These are phyloP conservation scores for Dryadomyces quercivorus DNA, from an alignment of 2,329 filamentous ascomycete genomes.

Conservation along the genomic window DNA sequence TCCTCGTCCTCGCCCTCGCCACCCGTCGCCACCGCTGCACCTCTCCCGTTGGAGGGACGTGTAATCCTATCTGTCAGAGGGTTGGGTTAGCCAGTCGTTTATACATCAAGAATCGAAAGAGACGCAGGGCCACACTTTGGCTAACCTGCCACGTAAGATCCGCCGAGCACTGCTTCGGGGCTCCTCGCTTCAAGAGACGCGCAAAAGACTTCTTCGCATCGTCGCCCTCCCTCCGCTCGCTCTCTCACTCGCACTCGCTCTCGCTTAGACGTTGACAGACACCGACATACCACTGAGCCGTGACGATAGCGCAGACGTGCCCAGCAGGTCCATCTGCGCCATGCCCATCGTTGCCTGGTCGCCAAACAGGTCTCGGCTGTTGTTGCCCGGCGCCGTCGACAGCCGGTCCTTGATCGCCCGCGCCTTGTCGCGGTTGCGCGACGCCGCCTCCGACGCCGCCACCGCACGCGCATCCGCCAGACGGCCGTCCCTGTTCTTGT, in stretches of 20 bases:
- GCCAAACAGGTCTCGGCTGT: conserved; percentile 42
- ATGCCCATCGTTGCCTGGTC: conserved; percentile 11
- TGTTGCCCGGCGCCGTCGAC: conserved; percentile 29
- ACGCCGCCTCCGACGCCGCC: conserved; percentile 11
- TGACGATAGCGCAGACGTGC: conserved; percentile 14
- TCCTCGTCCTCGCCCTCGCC: background rate
- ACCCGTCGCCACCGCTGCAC: too few relatives aligned
- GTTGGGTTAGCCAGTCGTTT: too few relatives aligned
- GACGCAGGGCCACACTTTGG: too few relatives aligned
- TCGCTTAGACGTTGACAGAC: conserved; percentile 1
- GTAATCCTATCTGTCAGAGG: background rate
- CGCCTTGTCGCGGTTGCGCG: conserved; percentile 30
- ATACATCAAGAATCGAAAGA: background rate
- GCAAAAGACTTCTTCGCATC: background rate
- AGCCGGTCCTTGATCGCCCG: conserved; percentile 31
- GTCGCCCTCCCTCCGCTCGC: background rate
- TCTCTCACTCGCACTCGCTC: conserved; percentile 8
- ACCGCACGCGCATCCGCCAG: conserved; percentile 13
- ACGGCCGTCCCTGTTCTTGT: conserved; percentile 18
- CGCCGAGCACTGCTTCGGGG: too few relatives aligned
- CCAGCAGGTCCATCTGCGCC: conserved; percentile 22
- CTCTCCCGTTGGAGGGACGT: background rate
- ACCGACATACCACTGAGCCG: conserved; percentile 14
- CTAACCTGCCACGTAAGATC: too few relatives aligned
- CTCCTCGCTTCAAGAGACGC: too few relatives aligned